Base-by-base conservation (phyloP, 805 yeast genomes). In the Nakazawaea anatomiae region DNA sequence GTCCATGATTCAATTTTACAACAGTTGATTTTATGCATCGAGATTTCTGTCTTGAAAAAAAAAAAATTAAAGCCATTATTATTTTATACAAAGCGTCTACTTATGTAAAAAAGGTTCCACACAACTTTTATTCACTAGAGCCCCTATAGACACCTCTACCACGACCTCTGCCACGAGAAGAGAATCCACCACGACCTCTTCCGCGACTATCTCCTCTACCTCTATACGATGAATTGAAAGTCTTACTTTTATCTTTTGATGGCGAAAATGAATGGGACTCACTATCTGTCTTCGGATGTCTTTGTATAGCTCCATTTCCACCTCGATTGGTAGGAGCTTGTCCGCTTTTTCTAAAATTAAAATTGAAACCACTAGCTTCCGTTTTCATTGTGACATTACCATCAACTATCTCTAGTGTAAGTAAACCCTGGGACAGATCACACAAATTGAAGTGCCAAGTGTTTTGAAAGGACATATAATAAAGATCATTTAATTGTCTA, bases 401-500 rank as follows among this genome's bases (percentile, higher is more conserved):
- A 48, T 72, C 68, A 11, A 60, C 68, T 52, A 71, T 68, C 49
- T 68, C 69, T 51, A 79, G 67, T 45, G 70, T 65, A 48, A 82
- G 68, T 46, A 67, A 63, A 6, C 86, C 89, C 56, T 71, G 67
- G 28, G 71, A 64, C 31, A 73, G 74, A 60, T 86, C 92, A 58
- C 89, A 79, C 43, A 87, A 68, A 58, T 85, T 85, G 63, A 82
- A 83, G 63, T 87, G 89, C 95, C 95, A 87, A 52, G 83, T 73
- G 58, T 83, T 82, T 60, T 82, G 83, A 65, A 82, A 85, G 1
- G 89, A 80, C 12, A 77, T 71, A 60, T 81, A 79, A 57, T 82
- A 80, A 39, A 76, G 67, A 59, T 85, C 89, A 61, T 82, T 83
- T 51, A 80, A 72, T 52, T 70, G 72, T 60, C 77, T 69, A 28